Evolutionary conservation across 1,139 yeast genomes (phyloP), one percentile per base, ranked within the genome.

Genomic region (Hyphopichia khmerensis): DNA sequence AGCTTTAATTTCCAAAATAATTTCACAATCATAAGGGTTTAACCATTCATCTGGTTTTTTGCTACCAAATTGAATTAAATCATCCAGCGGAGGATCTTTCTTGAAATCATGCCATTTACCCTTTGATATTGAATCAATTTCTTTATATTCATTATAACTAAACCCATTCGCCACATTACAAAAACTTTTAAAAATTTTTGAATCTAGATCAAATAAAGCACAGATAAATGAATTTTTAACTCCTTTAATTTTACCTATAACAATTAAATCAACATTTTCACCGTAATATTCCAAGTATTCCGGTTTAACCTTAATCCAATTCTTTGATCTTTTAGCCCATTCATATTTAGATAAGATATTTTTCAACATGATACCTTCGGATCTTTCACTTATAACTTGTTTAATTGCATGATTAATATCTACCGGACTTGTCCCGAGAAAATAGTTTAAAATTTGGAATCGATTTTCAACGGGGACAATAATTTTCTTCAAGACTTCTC

Each of bases 261-360:
- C 79, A 2, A 82, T 72, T 37, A 90, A 61, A 62, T 93, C 99
- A 49, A 91, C 67, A 52, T 87, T 87, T 48, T 89, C 96, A 8
- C 96, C 96, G 61, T 87, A 87, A 42, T 86, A 89, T 45, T 82
- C 86, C 45, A 90, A 68, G 58, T 90, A 91, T 51, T 91, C 96
- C 0, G 98, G 98, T 59, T 93, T 93, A 2, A 91, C 79, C 56
- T 93, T 93, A 23, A 88, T 69, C 96, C 98, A 91, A 17, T 72
- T 66, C 24, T 75, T 74, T 37, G 75, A 73, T 42, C 91, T 67
- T 38, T 73, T 75, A 17, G 82, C 90, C 13, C 87, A 72, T 5
- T 65, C 59, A 59, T 93, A 93, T 17, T 62, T 66, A 14, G 87
- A 76, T 6, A 67, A 64, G 0, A 82, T 77, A 48, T 82, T 77